Base-by-base conservation (phyloP, 1,284 basidiomycete species). In the Termitomyces sp. region DNA sequence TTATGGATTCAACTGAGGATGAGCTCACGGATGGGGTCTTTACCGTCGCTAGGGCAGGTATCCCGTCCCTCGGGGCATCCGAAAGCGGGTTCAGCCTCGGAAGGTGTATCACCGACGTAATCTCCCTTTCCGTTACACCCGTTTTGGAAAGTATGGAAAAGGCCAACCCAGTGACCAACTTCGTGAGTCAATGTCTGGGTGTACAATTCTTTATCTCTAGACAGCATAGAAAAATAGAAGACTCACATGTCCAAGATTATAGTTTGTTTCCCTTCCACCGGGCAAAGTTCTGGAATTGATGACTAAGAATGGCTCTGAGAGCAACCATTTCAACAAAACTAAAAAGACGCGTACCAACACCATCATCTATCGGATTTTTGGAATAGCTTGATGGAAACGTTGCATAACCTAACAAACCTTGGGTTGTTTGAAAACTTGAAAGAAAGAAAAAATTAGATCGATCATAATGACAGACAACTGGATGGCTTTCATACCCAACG, bases 81-180 rank as follows among this genome's bases (percentile, higher is more conserved):
- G 15, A 51, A 66, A 1, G 71, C 69, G 38, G 72, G 53, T 10
- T 62, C 60, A 0, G 66, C 66, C 61, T 77, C 74, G 5, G 73
- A 58, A 3, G 77, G 73, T 0, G 79, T 81, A 61, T 81, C 80
- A 36, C 61, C 61, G 33, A 82, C 79, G 10, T 34, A 58, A 56
- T 74, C 72, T 4, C 72, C 71, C 2, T 52, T 47, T 2, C 63
- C 61, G 3, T 40, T 41, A 58, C 72, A 73, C 2, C 70, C 70
- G 21, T 68, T 57, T 43, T 64, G 61, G 38, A 61, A 62, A 12
- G 58, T 59, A 43, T 58, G 56, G 33, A 56, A 56, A 21, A 61
- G 53, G 9, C 60, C 60, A 13, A 60, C 21, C 58, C 60, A 62
- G 40, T 62, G 60, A n/a, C 60, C 60, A 21, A 56, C 53, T 49